phyloP scores from a whole-genome alignment of 495 filamentous ascomycete genomes.

The Chaetomidium leptoderma region DNA sequence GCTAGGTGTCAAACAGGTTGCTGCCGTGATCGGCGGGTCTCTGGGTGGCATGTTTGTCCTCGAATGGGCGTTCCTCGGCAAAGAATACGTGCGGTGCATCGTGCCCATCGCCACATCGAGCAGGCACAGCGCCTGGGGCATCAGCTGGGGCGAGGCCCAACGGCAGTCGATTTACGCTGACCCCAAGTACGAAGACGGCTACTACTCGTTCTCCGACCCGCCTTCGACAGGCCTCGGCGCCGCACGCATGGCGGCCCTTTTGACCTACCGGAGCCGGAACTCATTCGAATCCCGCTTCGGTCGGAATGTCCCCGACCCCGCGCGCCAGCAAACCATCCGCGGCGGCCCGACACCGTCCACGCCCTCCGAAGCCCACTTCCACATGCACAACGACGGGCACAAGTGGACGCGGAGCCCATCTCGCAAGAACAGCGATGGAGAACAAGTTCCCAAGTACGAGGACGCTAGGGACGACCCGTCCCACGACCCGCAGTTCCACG shows the following conservation, averaged over 20 bases:
- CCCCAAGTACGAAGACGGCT: slow-evolving; percentile 96
- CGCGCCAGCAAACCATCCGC: slow-evolving; percentile 72
- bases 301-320: slow-evolving; percentile 82
- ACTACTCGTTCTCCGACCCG: slow-evolving; percentile 80
- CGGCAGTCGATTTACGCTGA: slow-evolving; percentile 97
- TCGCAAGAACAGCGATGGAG: slow-evolving; percentile 33
- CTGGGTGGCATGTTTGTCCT: slow-evolving; percentile 97
- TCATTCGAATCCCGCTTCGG: slow-evolving; percentile 96
- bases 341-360: slow-evolving; percentile 58
- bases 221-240: slow-evolving; percentile 83
- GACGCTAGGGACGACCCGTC: slow-evolving; percentile 16
- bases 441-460: background rate
- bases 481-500: slow-evolving; percentile 74
- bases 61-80: slow-evolving; percentile 94
- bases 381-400: slow-evolving; percentile 95
- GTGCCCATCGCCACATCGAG: slow-evolving; percentile 94
- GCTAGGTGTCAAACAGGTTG: slow-evolving; percentile 79
- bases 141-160: slow-evolving; percentile 98
- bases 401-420: slow-evolving; percentile 42
- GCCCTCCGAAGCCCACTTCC: slow-evolving; percentile 78
- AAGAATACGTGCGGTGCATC: slow-evolving; percentile 85
- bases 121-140: slow-evolving; percentile 96
- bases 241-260: slow-evolving; percentile 90
- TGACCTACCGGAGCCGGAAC: slow-evolving; percentile 93
- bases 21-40: slow-evolving; percentile 90